phyloP scores from a whole-genome alignment of 306 rosid genomes.

The Prinsepia uniflora region DNA sequence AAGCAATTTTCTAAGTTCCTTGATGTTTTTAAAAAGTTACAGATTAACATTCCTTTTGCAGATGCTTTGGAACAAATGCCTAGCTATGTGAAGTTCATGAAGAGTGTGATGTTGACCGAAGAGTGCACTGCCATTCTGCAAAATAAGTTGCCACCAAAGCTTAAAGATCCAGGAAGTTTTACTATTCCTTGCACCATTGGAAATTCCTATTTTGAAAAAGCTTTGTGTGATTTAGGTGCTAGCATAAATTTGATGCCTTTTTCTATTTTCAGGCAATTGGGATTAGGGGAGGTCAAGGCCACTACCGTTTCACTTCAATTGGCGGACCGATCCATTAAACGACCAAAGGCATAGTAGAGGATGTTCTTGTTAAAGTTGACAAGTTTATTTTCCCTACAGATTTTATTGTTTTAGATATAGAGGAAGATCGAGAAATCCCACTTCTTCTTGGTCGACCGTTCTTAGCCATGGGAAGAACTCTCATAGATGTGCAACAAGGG shows the following conservation, averaged over 20 bases:
- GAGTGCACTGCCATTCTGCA: background rate
- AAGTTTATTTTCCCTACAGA: background rate
- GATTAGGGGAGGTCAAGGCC: background rate
- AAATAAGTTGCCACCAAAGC: background rate
- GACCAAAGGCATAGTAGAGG: background rate
- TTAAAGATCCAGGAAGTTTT: background rate
- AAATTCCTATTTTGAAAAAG: background rate
- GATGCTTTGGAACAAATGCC: background rate
- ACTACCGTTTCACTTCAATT: background rate
- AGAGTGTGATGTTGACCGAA: background rate
- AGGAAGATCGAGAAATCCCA: background rate
- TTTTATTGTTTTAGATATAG: background rate
- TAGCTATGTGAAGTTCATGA: background rate
- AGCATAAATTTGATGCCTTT: background rate
- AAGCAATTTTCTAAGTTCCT: background rate
- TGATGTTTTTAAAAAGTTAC: background rate
- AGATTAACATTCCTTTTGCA: background rate
- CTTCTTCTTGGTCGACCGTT: background rate
- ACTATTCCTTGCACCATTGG: background rate
- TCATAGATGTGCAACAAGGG: background rate
- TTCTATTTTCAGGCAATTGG: too few species aligned
- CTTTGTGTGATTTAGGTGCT: background rate
- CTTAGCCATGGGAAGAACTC: background rate
- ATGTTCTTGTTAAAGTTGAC: background rate
- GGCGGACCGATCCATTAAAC: background rate